These are phyloP conservation scores for Malus orientalis DNA, from an alignment of 306 rosid species.

Conservation along the genomic window DNA sequence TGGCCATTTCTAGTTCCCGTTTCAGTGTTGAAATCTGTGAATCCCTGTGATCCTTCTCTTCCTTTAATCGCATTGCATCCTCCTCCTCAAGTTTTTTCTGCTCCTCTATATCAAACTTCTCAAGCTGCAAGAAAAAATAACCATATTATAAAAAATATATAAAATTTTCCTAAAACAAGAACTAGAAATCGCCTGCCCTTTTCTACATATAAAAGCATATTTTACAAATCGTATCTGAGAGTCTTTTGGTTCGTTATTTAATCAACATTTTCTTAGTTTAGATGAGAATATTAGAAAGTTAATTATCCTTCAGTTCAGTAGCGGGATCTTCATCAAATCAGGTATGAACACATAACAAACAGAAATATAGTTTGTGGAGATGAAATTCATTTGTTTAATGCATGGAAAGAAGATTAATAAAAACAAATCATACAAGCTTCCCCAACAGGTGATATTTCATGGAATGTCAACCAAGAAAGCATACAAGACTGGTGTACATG, in stretches of 20 bases:
- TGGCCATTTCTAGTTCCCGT: constrained; percentile 55
- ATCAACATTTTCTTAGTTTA: background rate
- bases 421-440: background rate
- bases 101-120: constrained; percentile 64
- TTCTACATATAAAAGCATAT: background rate
- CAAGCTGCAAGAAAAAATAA: constrained; percentile 45
- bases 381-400: background rate
- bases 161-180: background rate
- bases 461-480: background rate
- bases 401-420: background rate
- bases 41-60: constrained; percentile 53
- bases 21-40: constrained; percentile 52
- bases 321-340: background rate
- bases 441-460: background rate
- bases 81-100: constrained; percentile 72
- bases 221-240: background rate
- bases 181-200: background rate
- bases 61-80: constrained; percentile 54
- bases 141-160: background rate
- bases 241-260: background rate
- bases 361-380: background rate
- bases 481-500: background rate
- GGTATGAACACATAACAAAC: background rate
- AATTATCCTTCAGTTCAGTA: background rate
- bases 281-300: background rate